A percentile compares a stretch with the other conserved stretches of the same genome.
These are phyloP conservation scores for Talaromyces sp. DNA, from an alignment of 2,329 filamentous ascomycete species.

Conservation along the genomic window DNA sequence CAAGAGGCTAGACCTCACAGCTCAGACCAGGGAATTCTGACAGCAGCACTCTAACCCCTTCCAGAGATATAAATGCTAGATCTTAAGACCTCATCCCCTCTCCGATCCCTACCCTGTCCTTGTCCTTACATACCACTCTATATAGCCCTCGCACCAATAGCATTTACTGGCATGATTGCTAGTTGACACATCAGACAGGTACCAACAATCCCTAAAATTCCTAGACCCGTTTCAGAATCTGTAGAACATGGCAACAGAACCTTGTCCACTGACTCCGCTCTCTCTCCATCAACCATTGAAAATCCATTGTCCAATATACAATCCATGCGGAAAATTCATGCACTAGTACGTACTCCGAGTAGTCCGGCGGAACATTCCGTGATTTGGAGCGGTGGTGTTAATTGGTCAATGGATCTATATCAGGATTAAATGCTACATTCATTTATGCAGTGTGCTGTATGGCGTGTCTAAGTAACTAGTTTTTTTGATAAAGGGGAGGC, in stretches of 20 bases:
- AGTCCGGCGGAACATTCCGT: not conserved
- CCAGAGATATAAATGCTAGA: not conserved
- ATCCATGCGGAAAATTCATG: not conserved
- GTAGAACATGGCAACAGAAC: slow-evolving; percentile 4
- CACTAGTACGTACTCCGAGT: not conserved
- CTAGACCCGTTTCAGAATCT: slow-evolving; percentile 17
- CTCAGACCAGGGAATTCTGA: not conserved
- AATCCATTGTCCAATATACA: not conserved
- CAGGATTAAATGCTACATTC: not conserved
- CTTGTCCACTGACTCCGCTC: not conserved
- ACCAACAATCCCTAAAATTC: not conserved
- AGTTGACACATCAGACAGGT: slow-evolving; percentile 5
- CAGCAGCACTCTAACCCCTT: not conserved
- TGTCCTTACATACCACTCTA: not conserved
- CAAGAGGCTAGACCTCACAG: not conserved
- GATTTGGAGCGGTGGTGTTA: not conserved
- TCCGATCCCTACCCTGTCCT: not conserved
- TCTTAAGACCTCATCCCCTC: slow-evolving; percentile 1
- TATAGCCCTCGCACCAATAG: not conserved
- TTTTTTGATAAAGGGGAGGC: not conserved
- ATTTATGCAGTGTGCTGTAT: not conserved
- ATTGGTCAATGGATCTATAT: slow-evolving; percentile 1
- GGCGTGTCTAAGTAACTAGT: not conserved
- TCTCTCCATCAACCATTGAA: not conserved
- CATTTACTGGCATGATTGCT: not conserved